A percentile compares a stretch with the other conserved stretches of the same genome.
These are phyloP conservation scores for Triticum turgidum DNA, from an alignment of 176 grass and related monocot genomes.

Conservation along the genomic window DNA sequence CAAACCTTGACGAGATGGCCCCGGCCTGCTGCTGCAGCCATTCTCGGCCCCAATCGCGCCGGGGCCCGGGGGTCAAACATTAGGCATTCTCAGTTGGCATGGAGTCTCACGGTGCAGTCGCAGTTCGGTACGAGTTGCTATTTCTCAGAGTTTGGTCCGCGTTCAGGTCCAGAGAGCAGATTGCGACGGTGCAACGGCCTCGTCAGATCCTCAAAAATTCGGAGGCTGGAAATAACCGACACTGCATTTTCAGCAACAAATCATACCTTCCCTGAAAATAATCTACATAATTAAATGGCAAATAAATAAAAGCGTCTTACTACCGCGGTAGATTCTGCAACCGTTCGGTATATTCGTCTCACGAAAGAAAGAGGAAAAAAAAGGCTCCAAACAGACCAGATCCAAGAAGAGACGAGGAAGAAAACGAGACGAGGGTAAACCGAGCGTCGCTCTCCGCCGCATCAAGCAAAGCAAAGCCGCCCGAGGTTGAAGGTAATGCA, in stretches of 20 bases:
- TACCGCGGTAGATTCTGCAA: not conserved
- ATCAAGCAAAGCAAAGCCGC: slow-evolving; percentile 10
- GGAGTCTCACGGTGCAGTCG: not conserved
- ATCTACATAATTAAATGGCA: not conserved
- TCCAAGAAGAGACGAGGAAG: not conserved
- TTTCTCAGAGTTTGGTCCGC: not conserved
- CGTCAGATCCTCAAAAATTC: too few relatives aligned
- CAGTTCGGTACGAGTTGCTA: not conserved
- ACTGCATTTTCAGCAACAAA: not conserved
- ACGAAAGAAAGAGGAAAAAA: not conserved
- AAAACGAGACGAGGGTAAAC: not conserved
- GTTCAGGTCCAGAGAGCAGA: not conserved
- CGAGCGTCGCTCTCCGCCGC: slow-evolving; percentile 8
- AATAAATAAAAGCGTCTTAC: not conserved
- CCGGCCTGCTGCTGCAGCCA: not conserved
- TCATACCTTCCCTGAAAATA: too few relatives aligned
- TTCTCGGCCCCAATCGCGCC: slow-evolving; percentile 7
- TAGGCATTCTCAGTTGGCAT: slow-evolving; percentile 3
- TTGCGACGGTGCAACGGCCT: not conserved
- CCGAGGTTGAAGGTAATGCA: slow-evolving; percentile 23
- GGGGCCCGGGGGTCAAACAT: not conserved
- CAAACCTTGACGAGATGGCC: not conserved
- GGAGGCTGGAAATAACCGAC: too few relatives aligned
- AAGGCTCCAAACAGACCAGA: not conserved
- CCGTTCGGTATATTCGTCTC: not conserved